Percentiles rank a stretch among this genome's conserved stretches.
Evolutionary conservation across 2,329 filamentous ascomycete genomes (phyloP).

Genomic region (Nakataea oryzae): DNA sequence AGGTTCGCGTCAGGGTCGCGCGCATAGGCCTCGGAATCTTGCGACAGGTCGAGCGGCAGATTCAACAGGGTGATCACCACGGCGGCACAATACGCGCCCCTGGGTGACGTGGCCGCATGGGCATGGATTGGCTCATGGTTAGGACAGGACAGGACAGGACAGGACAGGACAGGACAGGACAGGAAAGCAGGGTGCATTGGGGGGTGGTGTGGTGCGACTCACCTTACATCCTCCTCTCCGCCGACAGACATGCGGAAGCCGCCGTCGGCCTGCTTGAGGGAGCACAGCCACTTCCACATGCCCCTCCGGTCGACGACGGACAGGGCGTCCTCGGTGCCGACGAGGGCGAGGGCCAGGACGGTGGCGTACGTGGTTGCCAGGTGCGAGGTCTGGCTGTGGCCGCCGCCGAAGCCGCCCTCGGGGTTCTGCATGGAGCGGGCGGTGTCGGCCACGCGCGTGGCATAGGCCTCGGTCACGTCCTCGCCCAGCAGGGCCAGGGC

Average conservation of each 20-base stretch:
- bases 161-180: background rate
- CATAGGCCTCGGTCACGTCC: slow-evolving; percentile 53
- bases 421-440: slow-evolving; percentile 73
- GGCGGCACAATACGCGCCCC: slow-evolving; percentile 86
- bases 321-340: slow-evolving; percentile 65
- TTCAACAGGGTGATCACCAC: slow-evolving; percentile 75
- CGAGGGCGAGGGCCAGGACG: slow-evolving; percentile 66
- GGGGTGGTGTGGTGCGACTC: slow-evolving; percentile 21
- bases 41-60: slow-evolving; percentile 69
- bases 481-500: slow-evolving; percentile 68
- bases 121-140: background rate
- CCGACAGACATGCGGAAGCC: slow-evolving; percentile 82
- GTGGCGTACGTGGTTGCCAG: slow-evolving; percentile 82
- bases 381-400: slow-evolving; percentile 84
- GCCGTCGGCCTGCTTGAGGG: slow-evolving; percentile 76
- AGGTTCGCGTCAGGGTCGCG: slow-evolving; percentile 53
- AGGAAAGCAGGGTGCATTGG: background rate
- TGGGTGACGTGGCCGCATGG: slow-evolving; percentile 18
- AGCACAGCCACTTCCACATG: slow-evolving; percentile 87
- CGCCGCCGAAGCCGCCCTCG: slow-evolving; percentile 81
- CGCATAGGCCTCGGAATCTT: slow-evolving; percentile 56
- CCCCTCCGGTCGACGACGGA: slow-evolving; percentile 67
- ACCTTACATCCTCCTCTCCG: slow-evolving; percentile 89
- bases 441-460: slow-evolving; percentile 61
- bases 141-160: background rate